Percentiles rank a stretch among this genome's conserved stretches.
Conservation (phyloP, 305 asterid genomes). For the Fraxinus platypoda region DNA sequence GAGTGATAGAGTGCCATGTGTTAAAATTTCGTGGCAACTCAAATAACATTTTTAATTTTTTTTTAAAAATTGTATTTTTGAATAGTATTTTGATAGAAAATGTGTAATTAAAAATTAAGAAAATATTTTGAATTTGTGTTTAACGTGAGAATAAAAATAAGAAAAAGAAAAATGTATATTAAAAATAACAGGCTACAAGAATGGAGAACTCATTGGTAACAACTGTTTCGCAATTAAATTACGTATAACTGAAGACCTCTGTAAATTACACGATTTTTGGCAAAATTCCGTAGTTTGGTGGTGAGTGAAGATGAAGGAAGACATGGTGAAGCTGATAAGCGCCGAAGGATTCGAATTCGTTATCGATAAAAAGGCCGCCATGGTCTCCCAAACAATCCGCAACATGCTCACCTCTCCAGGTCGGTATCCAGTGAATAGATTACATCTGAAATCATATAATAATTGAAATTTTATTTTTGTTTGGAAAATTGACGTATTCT, state of each 20-base stretch:
- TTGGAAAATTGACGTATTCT: not conserved
- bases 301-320: slow-evolving; percentile 57
- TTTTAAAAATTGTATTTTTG: too few relatives aligned
- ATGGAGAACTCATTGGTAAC: too few relatives aligned
- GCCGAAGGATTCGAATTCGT: slow-evolving; percentile 93
- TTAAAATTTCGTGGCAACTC: not conserved
- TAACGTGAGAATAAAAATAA: too few relatives aligned
- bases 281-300: not conserved
- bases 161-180: too few relatives aligned
- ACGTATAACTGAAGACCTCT: not conserved
- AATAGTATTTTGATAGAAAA: too few relatives aligned
- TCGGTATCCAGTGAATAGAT: slow-evolving; percentile 16
- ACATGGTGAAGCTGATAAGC: slow-evolving; percentile 82
- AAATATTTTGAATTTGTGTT: too few relatives aligned
- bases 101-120: too few relatives aligned
- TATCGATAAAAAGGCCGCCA: slow-evolving; percentile 84
- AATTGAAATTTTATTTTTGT: not conserved
- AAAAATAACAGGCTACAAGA: too few relatives aligned
- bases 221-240: too few relatives aligned
- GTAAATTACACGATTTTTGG: not conserved
- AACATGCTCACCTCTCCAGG: slow-evolving; percentile 99
- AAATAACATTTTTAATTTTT: too few relatives aligned
- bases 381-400: slow-evolving; percentile 96
- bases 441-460: not conserved
- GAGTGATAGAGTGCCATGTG: not conserved